These are phyloP conservation scores for Ichthyophthirius multifiliis DNA, from an alignment of 169 alveolate species.

Conservation along the genomic window DNA sequence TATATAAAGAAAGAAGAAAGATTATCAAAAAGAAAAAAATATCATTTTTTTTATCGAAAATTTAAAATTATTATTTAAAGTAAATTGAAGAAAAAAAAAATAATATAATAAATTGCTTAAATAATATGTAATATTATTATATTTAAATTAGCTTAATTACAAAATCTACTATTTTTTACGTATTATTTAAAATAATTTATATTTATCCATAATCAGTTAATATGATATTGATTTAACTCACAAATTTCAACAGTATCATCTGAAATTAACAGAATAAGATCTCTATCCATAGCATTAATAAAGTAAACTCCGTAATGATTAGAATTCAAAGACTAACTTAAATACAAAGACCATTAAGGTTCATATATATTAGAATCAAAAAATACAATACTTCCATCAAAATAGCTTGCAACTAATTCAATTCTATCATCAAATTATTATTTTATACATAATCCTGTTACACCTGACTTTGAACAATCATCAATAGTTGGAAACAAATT, in stretches of 20 bases:
- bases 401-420: neutral
- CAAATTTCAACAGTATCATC: neutral
- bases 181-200: too few relatives aligned
- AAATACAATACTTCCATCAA: neutral
- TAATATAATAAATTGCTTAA: too few relatives aligned
- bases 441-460: neutral
- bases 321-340: neutral
- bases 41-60: too few relatives aligned
- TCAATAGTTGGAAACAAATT: neutral
- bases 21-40: too few relatives aligned
- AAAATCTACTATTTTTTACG: too few relatives aligned
- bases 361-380: slow-evolving; percentile 5
- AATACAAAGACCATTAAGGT: neutral
- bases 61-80: too few relatives aligned
- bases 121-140: too few relatives aligned
- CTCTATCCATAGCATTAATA: neutral
- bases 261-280: neutral
- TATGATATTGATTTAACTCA: neutral
- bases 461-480: neutral
- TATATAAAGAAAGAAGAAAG: too few relatives aligned
- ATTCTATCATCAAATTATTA: neutral
- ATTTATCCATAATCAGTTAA: too few relatives aligned
- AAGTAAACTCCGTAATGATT: neutral
- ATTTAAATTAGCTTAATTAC: too few relatives aligned
- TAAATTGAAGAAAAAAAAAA: too few relatives aligned